phyloP scores from a whole-genome alignment of 495 filamentous ascomycete genomes.

The Amphirosellinia nigrospora region DNA sequence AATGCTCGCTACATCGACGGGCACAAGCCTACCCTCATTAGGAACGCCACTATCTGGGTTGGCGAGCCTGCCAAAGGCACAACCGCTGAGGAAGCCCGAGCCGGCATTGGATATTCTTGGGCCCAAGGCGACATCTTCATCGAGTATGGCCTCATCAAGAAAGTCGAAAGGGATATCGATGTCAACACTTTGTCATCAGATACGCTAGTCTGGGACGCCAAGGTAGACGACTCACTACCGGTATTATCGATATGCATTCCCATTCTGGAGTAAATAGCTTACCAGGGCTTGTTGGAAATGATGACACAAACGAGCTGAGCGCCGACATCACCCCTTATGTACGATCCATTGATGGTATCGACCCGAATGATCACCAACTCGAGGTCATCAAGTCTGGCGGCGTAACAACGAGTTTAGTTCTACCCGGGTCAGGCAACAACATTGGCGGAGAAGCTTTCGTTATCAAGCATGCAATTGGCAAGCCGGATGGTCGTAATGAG shows the following conservation, averaged over 20 bases:
- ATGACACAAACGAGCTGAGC: constrained; percentile 60
- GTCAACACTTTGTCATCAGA: constrained; percentile 39
- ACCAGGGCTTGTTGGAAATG: constrained; percentile 48
- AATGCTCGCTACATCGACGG: constrained; percentile 56
- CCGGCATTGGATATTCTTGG: constrained; percentile 54
- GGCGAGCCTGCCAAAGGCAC: constrained; percentile 53
- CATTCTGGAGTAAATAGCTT: constrained; percentile 58
- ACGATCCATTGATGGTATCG: constrained; percentile 61
- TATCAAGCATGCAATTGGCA: constrained; percentile 64
- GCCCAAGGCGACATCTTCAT: constrained; percentile 53
- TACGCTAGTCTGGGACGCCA: constrained; percentile 54
- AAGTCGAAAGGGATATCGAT: constrained; percentile 45
- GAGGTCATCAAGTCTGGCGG: constrained; percentile 70
- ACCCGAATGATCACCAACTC: constrained; percentile 58
- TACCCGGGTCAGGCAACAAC: constrained; percentile 69
- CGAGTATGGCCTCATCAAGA: constrained; percentile 55
- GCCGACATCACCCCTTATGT: constrained; percentile 62
- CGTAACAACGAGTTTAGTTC: constrained; percentile 69
- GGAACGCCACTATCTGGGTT: constrained; percentile 60
- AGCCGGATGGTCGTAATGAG: constrained; percentile 56
- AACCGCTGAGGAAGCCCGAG: constrained; percentile 48
- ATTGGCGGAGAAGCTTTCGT: constrained; percentile 71
- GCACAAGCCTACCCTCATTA: constrained; percentile 54
- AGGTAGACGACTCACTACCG: constrained; percentile 66
- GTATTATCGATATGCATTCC: constrained; percentile 72